These are phyloP conservation scores for Salvia sclarea DNA, from an alignment of 305 asterid species.

Conservation along the genomic window DNA sequence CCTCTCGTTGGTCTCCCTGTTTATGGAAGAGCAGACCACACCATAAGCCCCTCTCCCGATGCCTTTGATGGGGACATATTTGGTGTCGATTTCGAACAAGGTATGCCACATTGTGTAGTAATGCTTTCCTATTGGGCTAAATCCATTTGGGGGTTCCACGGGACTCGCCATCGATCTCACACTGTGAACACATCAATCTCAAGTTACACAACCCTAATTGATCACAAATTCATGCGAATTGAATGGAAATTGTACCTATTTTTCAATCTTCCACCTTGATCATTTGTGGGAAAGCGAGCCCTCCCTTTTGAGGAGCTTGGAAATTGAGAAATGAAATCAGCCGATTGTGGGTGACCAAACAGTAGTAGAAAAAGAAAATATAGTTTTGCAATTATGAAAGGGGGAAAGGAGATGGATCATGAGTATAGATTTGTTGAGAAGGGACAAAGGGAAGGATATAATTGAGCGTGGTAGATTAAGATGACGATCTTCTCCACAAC, in stretches of 20 bases:
- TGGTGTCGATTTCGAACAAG: slow-evolving; percentile 46
- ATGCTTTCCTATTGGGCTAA: slow-evolving; percentile 40
- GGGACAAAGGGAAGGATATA: slow-evolving; percentile 34
- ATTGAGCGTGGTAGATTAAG: slow-evolving; percentile 37
- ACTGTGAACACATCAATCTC: slow-evolving; percentile 8
- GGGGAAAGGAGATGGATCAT: background rate
- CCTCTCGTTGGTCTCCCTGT: slow-evolving; percentile 45
- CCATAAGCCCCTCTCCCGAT: slow-evolving; percentile 57
- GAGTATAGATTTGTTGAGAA: slow-evolving; percentile 5
- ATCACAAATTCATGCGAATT: slow-evolving; percentile 12
- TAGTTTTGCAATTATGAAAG: background rate
- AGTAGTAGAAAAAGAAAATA: background rate
- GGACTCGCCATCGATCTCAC: slow-evolving; percentile 44
- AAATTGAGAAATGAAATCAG: no score
- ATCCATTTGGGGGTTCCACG: slow-evolving; percentile 47
- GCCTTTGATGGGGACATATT: slow-evolving; percentile 49
- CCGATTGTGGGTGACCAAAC: background rate
- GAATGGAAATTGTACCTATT: slow-evolving; percentile 32
- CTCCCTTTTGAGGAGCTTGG: slow-evolving; percentile 29
- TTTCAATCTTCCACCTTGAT: slow-evolving; percentile 40
- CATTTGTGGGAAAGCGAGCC: slow-evolving; percentile 25
- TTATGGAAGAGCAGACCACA: slow-evolving; percentile 52
- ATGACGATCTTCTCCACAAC: slow-evolving; percentile 35
- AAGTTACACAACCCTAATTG: background rate
- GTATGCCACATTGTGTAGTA: slow-evolving; percentile 48